These are phyloP conservation scores for Ogataea parapolymorpha DNA, from an alignment of 805 yeast species.

Conservation along the genomic window DNA sequence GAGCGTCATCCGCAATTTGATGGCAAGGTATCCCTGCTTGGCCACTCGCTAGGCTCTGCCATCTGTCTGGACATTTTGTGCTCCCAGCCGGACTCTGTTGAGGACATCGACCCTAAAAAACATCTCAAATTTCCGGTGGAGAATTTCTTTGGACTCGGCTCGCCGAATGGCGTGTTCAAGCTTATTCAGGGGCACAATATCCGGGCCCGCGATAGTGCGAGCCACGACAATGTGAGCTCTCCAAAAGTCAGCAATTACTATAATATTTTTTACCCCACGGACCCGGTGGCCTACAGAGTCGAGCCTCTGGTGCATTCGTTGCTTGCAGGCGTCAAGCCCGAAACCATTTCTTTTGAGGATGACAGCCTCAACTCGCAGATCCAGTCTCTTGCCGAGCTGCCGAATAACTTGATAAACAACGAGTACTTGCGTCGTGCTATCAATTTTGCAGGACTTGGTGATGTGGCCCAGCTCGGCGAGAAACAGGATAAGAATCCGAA, in stretches of 20 bases:
- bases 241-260: slow-evolving; percentile 68
- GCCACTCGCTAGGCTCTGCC: slow-evolving; percentile 91
- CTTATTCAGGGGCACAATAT: slow-evolving; percentile 64
- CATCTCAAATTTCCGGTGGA: slow-evolving; percentile 69
- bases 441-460: slow-evolving; percentile 16
- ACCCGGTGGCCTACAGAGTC: slow-evolving; percentile 84
- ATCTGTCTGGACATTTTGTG: slow-evolving; percentile 74
- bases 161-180: slow-evolving; percentile 87
- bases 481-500: background rate
- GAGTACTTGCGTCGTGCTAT: slow-evolving; percentile 20
- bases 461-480: background rate
- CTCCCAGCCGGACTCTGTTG: slow-evolving; percentile 37
- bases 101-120: slow-evolving; percentile 26
- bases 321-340: slow-evolving; percentile 51
- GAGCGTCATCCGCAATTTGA: slow-evolving; percentile 66
- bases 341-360: slow-evolving; percentile 51
- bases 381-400: slow-evolving; percentile 16
- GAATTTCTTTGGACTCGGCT: slow-evolving; percentile 77
- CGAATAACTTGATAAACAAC: slow-evolving; percentile 29
- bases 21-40: slow-evolving; percentile 81
- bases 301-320: slow-evolving; percentile 71
- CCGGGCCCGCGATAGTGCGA: slow-evolving; percentile 34
- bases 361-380: slow-evolving; percentile 43
- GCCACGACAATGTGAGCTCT: slow-evolving; percentile 24
- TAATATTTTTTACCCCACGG: slow-evolving; percentile 86